Base-by-base conservation (phyloP, 1,139 yeast genomes). In the Sugiyamaella novakii region DNA sequence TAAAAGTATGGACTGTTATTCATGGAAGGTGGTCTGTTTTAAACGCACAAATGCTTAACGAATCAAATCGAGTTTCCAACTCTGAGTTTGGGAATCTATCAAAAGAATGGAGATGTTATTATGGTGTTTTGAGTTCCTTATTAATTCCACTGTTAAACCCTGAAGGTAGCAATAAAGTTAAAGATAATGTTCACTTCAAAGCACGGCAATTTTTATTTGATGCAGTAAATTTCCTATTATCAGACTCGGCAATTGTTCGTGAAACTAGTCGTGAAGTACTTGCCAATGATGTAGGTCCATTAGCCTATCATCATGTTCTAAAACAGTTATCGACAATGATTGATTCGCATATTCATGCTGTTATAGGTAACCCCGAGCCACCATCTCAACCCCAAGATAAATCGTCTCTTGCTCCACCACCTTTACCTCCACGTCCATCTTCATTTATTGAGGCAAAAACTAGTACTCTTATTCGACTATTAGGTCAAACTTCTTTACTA, bases 1-100 rank as follows among this genome's bases (percentile, higher is more conserved):
- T 78, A 35, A 79, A 78, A 49, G 79, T 83, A 1, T 84, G 92
- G 86, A 54, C 69, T 62, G 14, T 71, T 77, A 64, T 70, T 77
- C 54, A 75, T 74, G 43, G 75, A 77, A 22, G 73, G 69, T 42
- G 83, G 83, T 60, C 70, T 76, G 52, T 76, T 74, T 17, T 76
- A 78, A 54, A 59, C 28, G 51, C 50, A 3, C 46, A 48, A 14
- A 47, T 51, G 36, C 39, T 49, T 17, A 50, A 53, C 17, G 43
- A 39, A 8, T 29, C 43, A 5, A 38, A 29, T 1, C 43, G 47
- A 12, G 21, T 46, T 10, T 34, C 40, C 19, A 17, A 35, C 3
- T 7, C 39, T 19, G 44, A 34, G 15, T 34, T 30, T 24, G 19
- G 52, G 15, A 53, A 48, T 2, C 37, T 43, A 15, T 56, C 59